These are phyloP conservation scores for Straminergon stramineum DNA, from an alignment of 225 moss, liverwort and hornwort species.

Conservation along the genomic window DNA sequence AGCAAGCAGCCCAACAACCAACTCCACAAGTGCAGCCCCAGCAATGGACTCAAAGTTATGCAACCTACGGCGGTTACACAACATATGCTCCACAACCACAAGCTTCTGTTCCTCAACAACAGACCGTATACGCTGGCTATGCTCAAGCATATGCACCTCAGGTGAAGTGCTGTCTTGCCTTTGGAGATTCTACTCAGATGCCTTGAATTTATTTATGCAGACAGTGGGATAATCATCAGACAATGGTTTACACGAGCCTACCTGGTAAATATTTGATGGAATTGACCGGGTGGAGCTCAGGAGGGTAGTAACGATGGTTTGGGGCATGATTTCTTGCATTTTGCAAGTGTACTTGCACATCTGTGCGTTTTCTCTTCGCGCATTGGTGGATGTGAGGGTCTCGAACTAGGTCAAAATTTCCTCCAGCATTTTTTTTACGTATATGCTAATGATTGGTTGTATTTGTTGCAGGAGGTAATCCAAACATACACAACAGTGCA, in stretches of 20 bases:
- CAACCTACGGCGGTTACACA: slow-evolving; percentile 70
- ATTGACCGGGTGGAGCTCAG: slow-evolving; percentile 62
- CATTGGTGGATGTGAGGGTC: background rate
- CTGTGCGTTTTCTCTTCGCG: background rate
- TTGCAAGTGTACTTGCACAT: slow-evolving; percentile 37
- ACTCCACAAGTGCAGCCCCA: slow-evolving; percentile 66
- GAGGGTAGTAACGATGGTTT: slow-evolving; percentile 40
- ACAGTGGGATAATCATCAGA: background rate
- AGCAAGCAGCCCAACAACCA: slow-evolving; percentile 60
- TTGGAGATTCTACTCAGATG: background rate
- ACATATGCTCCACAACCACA: slow-evolving; percentile 79
- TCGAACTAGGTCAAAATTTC: background rate
- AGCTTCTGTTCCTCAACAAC: slow-evolving; percentile 68
- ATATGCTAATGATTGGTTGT: background rate
- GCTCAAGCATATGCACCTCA: slow-evolving; percentile 84
- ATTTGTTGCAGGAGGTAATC: slow-evolving; percentile 27
- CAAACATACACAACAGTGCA: slow-evolving; percentile 71
- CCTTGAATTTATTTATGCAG: background rate
- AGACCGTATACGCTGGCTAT: slow-evolving; percentile 65
- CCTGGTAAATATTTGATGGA: slow-evolving; percentile 34
- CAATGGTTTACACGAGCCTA: slow-evolving; percentile 7
- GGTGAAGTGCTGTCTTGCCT: slow-evolving; percentile 19
- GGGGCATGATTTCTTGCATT: slow-evolving; percentile 26
- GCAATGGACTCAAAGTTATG: slow-evolving; percentile 89
- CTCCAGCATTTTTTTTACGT: background rate